Conservation (phyloP, 176 grass and related monocot species). For the Oryza nivara region DNA sequence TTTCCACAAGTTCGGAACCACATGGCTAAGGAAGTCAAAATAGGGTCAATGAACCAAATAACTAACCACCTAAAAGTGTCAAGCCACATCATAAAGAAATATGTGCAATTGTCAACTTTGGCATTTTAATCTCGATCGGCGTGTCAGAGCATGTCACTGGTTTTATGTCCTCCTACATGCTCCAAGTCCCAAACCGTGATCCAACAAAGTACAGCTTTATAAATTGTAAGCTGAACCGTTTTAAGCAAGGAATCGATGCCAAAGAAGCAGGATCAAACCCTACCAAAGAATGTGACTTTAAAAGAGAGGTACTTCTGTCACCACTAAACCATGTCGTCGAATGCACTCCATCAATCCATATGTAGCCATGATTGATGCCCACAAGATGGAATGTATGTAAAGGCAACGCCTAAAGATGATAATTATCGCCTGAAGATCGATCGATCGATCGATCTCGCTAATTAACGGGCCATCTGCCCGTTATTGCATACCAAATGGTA, state of each 20-base stretch:
- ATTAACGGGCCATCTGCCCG: neutral
- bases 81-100: neutral
- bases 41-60: neutral
- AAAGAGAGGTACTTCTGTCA: neutral
- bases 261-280: neutral
- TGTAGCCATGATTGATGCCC: neutral
- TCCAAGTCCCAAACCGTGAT: neutral
- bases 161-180: neutral
- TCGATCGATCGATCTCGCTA: neutral
- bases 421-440: neutral
- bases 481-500: neutral
- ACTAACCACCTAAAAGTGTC: neutral
- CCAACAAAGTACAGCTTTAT: neutral
- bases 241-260: constrained; percentile 14
- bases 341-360: neutral
- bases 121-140: neutral
- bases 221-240: neutral
- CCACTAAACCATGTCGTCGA: constrained; percentile 27
- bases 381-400: neutral
- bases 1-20: neutral
- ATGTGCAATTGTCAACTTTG: neutral
- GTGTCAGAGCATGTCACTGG: neutral
- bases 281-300: neutral
- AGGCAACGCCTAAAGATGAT: neutral
- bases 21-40: neutral